Evolutionary conservation across 768 basidiomycete genomes (phyloP).

Genomic region (Fibroporia radiculosa): DNA sequence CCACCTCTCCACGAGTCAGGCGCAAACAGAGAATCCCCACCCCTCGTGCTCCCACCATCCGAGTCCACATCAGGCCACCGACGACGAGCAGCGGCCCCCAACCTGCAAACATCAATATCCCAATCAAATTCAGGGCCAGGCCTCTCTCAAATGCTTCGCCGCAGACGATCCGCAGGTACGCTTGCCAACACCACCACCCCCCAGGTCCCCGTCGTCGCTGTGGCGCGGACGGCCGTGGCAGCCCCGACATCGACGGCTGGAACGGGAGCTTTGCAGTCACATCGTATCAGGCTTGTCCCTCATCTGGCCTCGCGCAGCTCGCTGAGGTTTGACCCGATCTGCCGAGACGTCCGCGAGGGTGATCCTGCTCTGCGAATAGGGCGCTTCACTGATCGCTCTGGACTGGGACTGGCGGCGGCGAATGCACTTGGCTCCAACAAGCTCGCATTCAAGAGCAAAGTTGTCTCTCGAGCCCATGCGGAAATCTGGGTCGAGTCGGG

Average conservation of each 20-base stretch:
- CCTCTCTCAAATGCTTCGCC: conserved; percentile 58
- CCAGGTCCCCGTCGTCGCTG: conserved; percentile 20
- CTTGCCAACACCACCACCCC: conserved; percentile 26
- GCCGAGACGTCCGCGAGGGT: conserved; percentile 69
- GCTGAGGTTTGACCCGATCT: conserved; percentile 88
- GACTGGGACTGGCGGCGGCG: conserved; percentile 54
- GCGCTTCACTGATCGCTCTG: conserved; percentile 85
- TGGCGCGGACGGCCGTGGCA: conserved; percentile 17
- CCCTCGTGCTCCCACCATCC: conserved; percentile 32
- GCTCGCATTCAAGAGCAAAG: conserved; percentile 92
- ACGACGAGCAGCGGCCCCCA: conserved; percentile 33
- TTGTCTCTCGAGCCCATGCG: conserved; percentile 89
- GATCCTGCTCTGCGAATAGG: conserved; percentile 79
- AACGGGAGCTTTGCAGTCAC: conserved; percentile 25
- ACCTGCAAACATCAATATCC: conserved; percentile 30
- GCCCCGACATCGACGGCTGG: conserved; percentile 17
- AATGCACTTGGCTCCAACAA: conserved; percentile 71
- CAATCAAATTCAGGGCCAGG: conserved; percentile 30
- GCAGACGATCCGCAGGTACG: conserved; percentile 58
- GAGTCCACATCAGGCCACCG: conserved; percentile 28
- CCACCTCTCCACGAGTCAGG: conserved; percentile 30
- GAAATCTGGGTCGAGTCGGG: conserved; percentile 80
- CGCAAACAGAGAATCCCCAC: conserved; percentile 33
- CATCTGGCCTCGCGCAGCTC: conserved; percentile 88
- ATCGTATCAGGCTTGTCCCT: conserved; percentile 90